Evolutionary conservation across 2,329 filamentous ascomycete genomes (phyloP).

Genomic region (Aspergillus sp.): DNA sequence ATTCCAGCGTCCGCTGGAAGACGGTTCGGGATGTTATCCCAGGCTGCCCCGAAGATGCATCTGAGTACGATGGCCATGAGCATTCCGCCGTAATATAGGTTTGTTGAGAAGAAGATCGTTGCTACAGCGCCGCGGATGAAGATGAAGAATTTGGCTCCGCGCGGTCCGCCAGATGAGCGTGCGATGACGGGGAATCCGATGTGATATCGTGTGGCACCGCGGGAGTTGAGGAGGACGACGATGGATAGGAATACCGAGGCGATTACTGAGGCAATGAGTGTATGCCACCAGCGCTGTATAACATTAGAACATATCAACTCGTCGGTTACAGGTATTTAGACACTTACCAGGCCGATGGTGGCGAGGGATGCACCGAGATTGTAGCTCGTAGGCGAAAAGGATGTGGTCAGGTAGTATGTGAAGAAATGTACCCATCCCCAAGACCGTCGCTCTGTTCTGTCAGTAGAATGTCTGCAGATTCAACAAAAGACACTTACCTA

Average conservation of each 20-base stretch:
- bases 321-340: background rate
- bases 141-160: slow-evolving; percentile 46
- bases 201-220: slow-evolving; percentile 45
- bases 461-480: background rate
- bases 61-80: background rate
- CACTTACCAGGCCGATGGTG: slow-evolving; percentile 11
- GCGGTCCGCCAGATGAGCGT: slow-evolving; percentile 45
- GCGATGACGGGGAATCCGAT: slow-evolving; percentile 43
- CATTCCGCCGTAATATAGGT: slow-evolving; percentile 30
- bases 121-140: slow-evolving; percentile 30
- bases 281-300: slow-evolving; percentile 10
- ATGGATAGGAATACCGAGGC: slow-evolving; percentile 44
- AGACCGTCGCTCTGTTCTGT: background rate
- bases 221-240: slow-evolving; percentile 48
- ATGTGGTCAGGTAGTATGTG: slow-evolving; percentile 8
- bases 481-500: background rate
- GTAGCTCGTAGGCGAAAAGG: slow-evolving; percentile 11
- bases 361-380: slow-evolving; percentile 4
- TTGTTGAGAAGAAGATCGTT: slow-evolving; percentile 33
- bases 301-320: background rate
- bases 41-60: slow-evolving; percentile 5
- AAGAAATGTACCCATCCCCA: slow-evolving; percentile 8
- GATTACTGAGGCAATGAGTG: slow-evolving; percentile 43
- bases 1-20: background rate
- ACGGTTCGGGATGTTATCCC: background rate